Percentiles rank a stretch among this genome's conserved stretches.
Evolutionary conservation across 148 eudicot genomes (phyloP).

Genomic region (Persicaria maculosa): DNA sequence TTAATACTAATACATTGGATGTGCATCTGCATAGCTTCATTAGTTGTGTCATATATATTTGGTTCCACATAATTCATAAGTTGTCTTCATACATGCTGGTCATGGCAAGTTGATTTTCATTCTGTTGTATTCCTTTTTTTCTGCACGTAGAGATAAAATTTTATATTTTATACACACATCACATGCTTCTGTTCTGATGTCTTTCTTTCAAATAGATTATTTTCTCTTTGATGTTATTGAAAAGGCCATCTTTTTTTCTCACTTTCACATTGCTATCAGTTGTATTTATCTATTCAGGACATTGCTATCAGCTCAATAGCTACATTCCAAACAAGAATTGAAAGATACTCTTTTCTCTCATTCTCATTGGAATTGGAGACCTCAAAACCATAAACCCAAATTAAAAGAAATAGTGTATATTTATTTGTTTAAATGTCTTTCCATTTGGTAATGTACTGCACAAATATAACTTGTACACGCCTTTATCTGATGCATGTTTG

Average conservation of each 20-base stretch:
- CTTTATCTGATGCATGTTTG: conserved; percentile 18
- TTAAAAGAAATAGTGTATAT: not conserved
- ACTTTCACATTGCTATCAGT: not conserved
- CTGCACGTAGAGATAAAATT: not conserved
- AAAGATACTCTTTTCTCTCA: conserved; percentile 14
- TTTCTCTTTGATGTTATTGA: not conserved
- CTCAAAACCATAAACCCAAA: conserved; percentile 13
- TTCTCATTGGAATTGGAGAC: conserved; percentile 20
- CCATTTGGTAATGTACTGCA: not conserved
- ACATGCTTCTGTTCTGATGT: not conserved
- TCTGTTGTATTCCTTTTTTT: not conserved
- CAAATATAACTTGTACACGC: not conserved
- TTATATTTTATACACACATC: not conserved
- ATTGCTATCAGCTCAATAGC: conserved; percentile 6
- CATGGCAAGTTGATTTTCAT: not conserved
- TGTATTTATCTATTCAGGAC: not conserved
- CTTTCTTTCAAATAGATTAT: not conserved
- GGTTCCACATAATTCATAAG: not conserved
- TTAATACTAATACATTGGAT: not conserved
- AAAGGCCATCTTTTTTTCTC: not conserved
- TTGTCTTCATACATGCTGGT: not conserved
- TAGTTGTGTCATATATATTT: not conserved
- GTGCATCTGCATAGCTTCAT: not conserved
- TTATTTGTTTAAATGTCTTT: not conserved
- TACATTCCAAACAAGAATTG: conserved; percentile 6